Evolutionary conservation across 495 filamentous ascomycete genomes (phyloP).

Genomic region (Hypoxylon crocopeplum): DNA sequence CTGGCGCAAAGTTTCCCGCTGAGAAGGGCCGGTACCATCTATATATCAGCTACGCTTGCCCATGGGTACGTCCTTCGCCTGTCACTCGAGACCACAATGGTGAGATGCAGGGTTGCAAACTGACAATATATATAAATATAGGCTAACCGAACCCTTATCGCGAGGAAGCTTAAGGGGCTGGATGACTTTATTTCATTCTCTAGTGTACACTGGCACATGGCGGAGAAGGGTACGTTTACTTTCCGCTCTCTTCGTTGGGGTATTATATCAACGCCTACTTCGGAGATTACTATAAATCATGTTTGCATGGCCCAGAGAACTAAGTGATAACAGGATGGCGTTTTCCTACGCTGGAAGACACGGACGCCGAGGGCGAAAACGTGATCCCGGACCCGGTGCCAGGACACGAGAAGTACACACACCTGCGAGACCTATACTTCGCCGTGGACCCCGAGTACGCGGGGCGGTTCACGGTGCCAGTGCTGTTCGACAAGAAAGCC

Average conservation of each 20-base stretch:
- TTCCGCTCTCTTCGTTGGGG: background rate
- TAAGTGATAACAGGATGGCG: slow-evolving; percentile 70
- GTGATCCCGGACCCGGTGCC: slow-evolving; percentile 67
- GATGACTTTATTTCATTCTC: slow-evolving; percentile 74
- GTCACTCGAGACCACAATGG: background rate
- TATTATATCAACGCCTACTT: background rate
- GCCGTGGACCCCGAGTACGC: slow-evolving; percentile 68
- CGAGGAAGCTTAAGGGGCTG: slow-evolving; percentile 79
- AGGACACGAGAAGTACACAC: slow-evolving; percentile 61
- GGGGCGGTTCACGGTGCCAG: slow-evolving; percentile 78
- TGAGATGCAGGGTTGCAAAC: background rate
- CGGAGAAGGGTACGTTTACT: slow-evolving; percentile 47
- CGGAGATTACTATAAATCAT: background rate
- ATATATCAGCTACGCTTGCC: slow-evolving; percentile 77
- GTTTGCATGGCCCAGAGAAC: background rate
- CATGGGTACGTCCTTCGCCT: slow-evolving; percentile 62
- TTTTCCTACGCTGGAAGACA: slow-evolving; percentile 70
- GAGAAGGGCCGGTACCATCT: slow-evolving; percentile 81
- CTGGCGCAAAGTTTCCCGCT: slow-evolving; percentile 69
- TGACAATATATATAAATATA: slow-evolving; percentile 6
- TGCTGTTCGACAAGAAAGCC: slow-evolving; percentile 75
- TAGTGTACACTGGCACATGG: slow-evolving; percentile 71
- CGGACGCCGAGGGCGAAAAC: slow-evolving; percentile 57
- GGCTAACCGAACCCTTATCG: slow-evolving; percentile 78
- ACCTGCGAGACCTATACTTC: slow-evolving; percentile 74